These are phyloP conservation scores for Nidularia sp. DNA, from an alignment of 768 basidiomycete species.

Conservation along the genomic window DNA sequence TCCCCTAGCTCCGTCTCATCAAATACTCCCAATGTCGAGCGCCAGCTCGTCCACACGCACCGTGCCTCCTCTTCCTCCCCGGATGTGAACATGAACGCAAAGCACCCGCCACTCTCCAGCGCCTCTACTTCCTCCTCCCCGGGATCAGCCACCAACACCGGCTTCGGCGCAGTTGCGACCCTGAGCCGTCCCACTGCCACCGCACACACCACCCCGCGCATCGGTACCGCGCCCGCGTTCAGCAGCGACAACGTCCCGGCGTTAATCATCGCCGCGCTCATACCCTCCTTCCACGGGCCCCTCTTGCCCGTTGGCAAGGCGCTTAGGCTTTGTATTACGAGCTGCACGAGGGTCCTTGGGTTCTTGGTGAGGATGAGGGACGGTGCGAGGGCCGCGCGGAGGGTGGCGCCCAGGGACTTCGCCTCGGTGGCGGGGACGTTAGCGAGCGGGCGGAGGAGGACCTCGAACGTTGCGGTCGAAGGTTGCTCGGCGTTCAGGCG, in stretches of 20 bases:
- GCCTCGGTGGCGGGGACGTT: conserved; percentile 67
- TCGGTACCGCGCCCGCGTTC: conserved; percentile 65
- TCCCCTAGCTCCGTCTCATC: conserved; percentile 33
- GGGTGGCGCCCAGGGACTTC: conserved; percentile 49
- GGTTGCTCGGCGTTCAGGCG: conserved; percentile 66
- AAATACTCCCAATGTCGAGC: conserved; percentile 24
- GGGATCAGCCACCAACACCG: conserved; percentile 46
- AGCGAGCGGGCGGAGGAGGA: conserved; percentile 65
- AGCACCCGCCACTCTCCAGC: conserved; percentile 51
- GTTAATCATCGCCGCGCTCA: conserved; percentile 67
- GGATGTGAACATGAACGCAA: conserved; percentile 57
- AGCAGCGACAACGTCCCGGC: conserved; percentile 66
- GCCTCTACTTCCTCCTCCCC: conserved; percentile 32
- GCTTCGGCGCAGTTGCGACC: conserved; percentile 15
- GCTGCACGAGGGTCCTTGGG: conserved; percentile 71
- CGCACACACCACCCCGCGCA: conserved; percentile 74
- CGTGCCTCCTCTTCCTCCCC: conserved; percentile 9
- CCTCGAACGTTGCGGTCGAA: conserved; percentile 71
- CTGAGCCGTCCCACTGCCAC: conserved; percentile 44
- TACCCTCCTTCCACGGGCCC: conserved; percentile 27
- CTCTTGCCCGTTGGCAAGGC: conserved; percentile 7
- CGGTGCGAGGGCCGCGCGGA: conserved; percentile 58
- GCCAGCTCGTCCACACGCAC: conserved; percentile 61
- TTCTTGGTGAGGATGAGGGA: conserved; percentile 61
- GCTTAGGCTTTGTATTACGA: conserved; percentile 66